Conservation (phyloP, 129 eudicot species). For the Lonicera japonica region DNA sequence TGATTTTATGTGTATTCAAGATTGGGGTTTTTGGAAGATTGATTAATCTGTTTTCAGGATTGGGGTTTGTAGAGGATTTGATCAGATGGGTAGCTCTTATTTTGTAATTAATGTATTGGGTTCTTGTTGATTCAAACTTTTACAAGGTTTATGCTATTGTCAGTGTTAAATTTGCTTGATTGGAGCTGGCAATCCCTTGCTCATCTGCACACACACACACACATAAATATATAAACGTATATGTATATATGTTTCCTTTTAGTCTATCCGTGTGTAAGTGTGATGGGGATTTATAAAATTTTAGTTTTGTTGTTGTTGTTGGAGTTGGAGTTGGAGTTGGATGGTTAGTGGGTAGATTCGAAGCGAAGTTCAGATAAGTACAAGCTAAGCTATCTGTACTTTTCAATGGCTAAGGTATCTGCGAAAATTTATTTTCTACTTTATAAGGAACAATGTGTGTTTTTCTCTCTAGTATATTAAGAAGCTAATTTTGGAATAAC, state of each 20-base stretch:
- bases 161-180: too few relatives aligned
- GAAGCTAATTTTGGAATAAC: background rate
- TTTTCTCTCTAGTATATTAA: background rate
- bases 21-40: conserved; percentile 14
- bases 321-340: conserved; percentile 9
- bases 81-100: conserved; percentile 3
- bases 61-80: background rate
- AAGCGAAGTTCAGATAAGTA: conserved; percentile 33
- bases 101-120: conserved; percentile 5
- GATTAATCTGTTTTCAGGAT: too few relatives aligned
- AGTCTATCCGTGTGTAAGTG: background rate
- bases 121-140: background rate
- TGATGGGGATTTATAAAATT: background rate
- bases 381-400: conserved; percentile 11
- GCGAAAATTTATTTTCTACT: background rate
- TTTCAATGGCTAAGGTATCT: conserved; percentile 1
- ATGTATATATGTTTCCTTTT: background rate
- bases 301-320: background rate
- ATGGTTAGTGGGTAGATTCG: conserved; percentile 31
- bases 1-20: background rate
- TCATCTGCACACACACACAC: too few relatives aligned
- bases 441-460: background rate
- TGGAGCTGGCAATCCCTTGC: background rate
- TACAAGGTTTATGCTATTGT: background rate
- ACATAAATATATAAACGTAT: too few relatives aligned